Percentiles rank a stretch among this genome's conserved stretches.
These are phyloP conservation scores for Coemansia aciculifera DNA, from an alignment of 192 early-diverging fungal species.

Conservation along the genomic window DNA sequence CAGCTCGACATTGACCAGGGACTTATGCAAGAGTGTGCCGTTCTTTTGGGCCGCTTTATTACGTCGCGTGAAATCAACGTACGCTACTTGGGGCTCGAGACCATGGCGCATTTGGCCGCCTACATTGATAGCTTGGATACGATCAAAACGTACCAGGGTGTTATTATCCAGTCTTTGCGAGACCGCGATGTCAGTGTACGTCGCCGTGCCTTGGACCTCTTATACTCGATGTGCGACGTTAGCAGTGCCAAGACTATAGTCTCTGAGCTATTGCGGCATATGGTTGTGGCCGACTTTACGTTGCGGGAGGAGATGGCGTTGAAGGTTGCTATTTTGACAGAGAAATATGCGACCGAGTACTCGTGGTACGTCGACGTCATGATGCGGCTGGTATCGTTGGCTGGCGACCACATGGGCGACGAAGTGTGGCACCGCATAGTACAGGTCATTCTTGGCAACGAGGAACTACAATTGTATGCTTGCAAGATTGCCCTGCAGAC, in stretches of 20 bases:
- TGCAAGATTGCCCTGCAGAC: constrained; percentile 79
- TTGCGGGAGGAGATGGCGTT: constrained; percentile 97
- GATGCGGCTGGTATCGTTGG: constrained; percentile 90
- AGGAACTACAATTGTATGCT: constrained; percentile 93
- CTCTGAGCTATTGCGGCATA: constrained; percentile 87
- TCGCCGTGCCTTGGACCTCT: constrained; percentile 87
- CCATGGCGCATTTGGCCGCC: constrained; percentile 92
- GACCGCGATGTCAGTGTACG: constrained; percentile 99
- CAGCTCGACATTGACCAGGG: constrained; percentile 88
- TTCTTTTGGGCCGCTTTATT: constrained; percentile 86
- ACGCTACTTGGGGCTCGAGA: constrained; percentile 95
- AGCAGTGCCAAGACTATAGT: constrained; percentile 85
- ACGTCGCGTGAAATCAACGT: constrained; percentile 96
- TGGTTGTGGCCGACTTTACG: constrained; percentile 84
- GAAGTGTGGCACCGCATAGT: constrained; percentile 98
- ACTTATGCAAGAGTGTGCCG: constrained; percentile 79
- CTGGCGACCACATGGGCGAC: constrained; percentile 94
- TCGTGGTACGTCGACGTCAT: constrained; percentile 99
- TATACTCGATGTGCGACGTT: constrained; percentile 97
- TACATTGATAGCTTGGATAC: constrained; percentile 80
- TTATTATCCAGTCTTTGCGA: constrained; percentile 86
- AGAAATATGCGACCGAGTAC: constrained; percentile 96
- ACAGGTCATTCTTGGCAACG: constrained; percentile 94
- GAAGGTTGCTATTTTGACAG: constrained; percentile 97
- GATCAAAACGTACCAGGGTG: constrained; percentile 80